These are phyloP conservation scores for Microthlaspi erraticum DNA, from an alignment of 345 rosid genomes.

Conservation along the genomic window DNA sequence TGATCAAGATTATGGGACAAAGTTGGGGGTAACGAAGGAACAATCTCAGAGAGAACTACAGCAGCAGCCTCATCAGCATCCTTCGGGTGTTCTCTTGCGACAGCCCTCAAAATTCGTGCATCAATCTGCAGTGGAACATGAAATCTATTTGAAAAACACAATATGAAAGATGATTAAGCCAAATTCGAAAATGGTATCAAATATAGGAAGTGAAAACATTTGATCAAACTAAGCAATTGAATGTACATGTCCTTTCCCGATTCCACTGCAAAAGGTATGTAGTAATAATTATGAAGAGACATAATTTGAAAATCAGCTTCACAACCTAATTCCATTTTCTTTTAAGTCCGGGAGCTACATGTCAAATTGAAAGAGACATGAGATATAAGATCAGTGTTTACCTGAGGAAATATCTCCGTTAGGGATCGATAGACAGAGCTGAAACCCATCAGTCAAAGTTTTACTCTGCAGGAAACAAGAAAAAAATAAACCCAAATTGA, in stretches of 20 bases:
- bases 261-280: slow-evolving; percentile 7
- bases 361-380: not conserved
- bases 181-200: not conserved
- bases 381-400: slow-evolving; percentile 20
- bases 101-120: slow-evolving; percentile 75
- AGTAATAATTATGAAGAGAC: not conserved
- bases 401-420: slow-evolving; percentile 85
- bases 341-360: not conserved
- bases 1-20: slow-evolving; percentile 27
- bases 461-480: slow-evolving; percentile 17
- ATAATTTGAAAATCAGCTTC: not conserved
- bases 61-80: slow-evolving; percentile 79
- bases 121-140: slow-evolving; percentile 59
- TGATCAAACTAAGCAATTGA: not conserved
- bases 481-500: not conserved
- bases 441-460: slow-evolving; percentile 57
- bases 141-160: not conserved
- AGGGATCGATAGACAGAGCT: slow-evolving; percentile 61
- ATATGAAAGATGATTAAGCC: not conserved
- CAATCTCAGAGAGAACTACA: slow-evolving; percentile 67
- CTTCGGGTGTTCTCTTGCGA: slow-evolving; percentile 77
- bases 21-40: slow-evolving; percentile 54
- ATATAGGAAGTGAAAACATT: not conserved
- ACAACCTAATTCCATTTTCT: not conserved
- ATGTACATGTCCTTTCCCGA: not conserved